phyloP scores from a whole-genome alignment of 108 stramenopile genomes.

The Cyclotella cryptica region DNA sequence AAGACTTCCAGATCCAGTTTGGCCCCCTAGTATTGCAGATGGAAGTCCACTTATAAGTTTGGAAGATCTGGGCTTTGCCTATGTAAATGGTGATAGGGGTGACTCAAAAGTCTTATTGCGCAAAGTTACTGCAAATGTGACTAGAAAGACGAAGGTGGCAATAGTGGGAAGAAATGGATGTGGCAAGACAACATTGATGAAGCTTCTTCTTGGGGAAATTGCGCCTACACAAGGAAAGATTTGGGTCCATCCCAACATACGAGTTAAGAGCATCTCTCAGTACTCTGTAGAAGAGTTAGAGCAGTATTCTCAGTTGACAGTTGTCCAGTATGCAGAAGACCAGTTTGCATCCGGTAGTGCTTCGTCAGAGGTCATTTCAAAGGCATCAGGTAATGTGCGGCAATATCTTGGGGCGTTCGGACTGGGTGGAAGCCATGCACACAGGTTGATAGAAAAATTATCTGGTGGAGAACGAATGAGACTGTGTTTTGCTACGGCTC shows the following conservation, averaged over 20 bases:
- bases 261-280: slow-evolving; percentile 85
- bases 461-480: slow-evolving; percentile 93
- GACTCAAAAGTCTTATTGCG: slow-evolving; percentile 30
- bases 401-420: slow-evolving; percentile 92
- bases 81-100: slow-evolving; percentile 19
- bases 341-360: slow-evolving; percentile 48
- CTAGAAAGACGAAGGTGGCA: slow-evolving; percentile 78
- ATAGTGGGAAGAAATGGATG: slow-evolving; percentile 90
- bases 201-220: slow-evolving; percentile 77
- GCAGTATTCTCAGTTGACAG: slow-evolving; percentile 71
- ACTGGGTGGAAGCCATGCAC: slow-evolving; percentile 83
- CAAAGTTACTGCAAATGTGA: slow-evolving; percentile 58
- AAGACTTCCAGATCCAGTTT: slow-evolving; percentile 66
- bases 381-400: slow-evolving; percentile 66
- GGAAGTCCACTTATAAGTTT: slow-evolving; percentile 44
- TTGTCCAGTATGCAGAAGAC: slow-evolving; percentile 71
- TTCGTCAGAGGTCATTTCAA: slow-evolving; percentile 35
- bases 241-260: slow-evolving; percentile 70
- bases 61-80: slow-evolving; percentile 66
- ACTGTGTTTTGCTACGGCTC: slow-evolving; percentile 85
- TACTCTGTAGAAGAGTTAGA: slow-evolving; percentile 90
- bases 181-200: slow-evolving; percentile 89
- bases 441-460: slow-evolving; percentile 71
- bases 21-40: slow-evolving; percentile 51
- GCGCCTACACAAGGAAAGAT: slow-evolving; percentile 59